Evolutionary conservation across 257 asterid species (phyloP).

Genomic region (Nicotiana tomentosiformis): DNA sequence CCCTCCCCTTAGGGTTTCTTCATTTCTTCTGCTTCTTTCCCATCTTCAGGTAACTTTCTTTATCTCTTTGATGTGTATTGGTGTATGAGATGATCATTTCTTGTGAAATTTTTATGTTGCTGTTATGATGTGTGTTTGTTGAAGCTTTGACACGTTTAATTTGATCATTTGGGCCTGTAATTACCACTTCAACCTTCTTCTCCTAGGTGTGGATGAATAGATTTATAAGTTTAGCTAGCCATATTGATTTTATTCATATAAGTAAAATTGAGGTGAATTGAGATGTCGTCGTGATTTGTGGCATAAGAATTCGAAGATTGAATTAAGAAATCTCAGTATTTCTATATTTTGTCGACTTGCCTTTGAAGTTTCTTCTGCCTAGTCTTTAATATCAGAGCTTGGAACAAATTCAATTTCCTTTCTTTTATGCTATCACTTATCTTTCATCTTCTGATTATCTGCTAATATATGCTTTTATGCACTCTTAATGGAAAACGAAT

Average conservation of each 20-base stretch:
- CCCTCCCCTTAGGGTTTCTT: slow-evolving; percentile 28
- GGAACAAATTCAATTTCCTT: not conserved
- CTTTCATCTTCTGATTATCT: not conserved
- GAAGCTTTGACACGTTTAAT: not conserved
- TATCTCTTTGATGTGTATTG: not conserved
- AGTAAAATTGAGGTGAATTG: not conserved
- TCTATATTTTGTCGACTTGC: not conserved
- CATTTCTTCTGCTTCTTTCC: not conserved
- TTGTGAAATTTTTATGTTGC: not conserved
- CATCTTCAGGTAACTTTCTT: slow-evolving; percentile 26
- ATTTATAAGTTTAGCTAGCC: not conserved
- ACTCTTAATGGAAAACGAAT: not conserved
- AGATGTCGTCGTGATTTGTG: not conserved
- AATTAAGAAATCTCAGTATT: not conserved
- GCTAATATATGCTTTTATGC: not conserved
- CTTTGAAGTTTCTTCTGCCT: not conserved
- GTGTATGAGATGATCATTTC: not conserved
- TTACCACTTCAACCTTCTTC: not conserved
- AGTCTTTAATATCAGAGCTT: not conserved
- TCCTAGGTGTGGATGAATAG: not conserved
- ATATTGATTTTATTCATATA: not conserved
- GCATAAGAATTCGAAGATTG: not conserved
- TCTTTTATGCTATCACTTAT: not conserved
- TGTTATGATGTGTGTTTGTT: not conserved
- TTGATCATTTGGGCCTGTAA: not conserved